These are phyloP conservation scores for Kalmanozyma brasiliensis DNA, from an alignment of 1,284 basidiomycete species.

Conservation along the genomic window DNA sequence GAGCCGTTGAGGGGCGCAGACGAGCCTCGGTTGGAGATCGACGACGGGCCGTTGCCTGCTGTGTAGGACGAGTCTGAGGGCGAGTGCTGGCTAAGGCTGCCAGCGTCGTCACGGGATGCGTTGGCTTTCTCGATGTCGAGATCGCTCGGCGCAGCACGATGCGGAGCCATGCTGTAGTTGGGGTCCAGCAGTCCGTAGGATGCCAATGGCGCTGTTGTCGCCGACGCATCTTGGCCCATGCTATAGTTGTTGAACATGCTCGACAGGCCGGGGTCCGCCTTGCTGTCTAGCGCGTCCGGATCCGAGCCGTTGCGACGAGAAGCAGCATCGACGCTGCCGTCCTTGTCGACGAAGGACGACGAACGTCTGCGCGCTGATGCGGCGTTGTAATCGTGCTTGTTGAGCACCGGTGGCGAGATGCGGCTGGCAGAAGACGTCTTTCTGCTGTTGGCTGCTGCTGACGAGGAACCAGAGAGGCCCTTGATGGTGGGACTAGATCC, in stretches of 20 bases:
- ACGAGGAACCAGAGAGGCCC: conserved; percentile 18
- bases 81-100: conserved; percentile 25
- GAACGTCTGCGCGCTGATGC: conserved; percentile 17
- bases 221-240: conserved; percentile 1
- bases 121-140: conserved; percentile 34
- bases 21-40: conserved; percentile 22
- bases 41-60: conserved; percentile 5
- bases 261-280: conserved; percentile 18
- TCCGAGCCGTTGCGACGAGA: conserved; percentile 10
- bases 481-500: conserved; percentile 5
- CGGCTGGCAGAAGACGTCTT: conserved; percentile 24
- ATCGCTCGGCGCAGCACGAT: conserved; percentile 13
- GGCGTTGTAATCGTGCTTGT: conserved; percentile 35
- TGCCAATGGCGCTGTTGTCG: conserved; percentile 7
- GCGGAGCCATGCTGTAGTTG: conserved; percentile 34
- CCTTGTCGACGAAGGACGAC: conserved; percentile 34
- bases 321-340: conserved; percentile 19
- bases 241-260: conserved; percentile 15
- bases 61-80: conserved; percentile 21
- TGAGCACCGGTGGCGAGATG: conserved; percentile 23
- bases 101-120: conserved; percentile 10
- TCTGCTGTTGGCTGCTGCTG: conserved; percentile 22
- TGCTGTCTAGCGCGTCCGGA: not conserved
- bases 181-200: conserved; percentile 29
- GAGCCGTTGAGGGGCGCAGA: conserved; percentile 28